Conservation (phyloP, 1,284 basidiomycete genomes). For the Ceratobasidium sp. region DNA sequence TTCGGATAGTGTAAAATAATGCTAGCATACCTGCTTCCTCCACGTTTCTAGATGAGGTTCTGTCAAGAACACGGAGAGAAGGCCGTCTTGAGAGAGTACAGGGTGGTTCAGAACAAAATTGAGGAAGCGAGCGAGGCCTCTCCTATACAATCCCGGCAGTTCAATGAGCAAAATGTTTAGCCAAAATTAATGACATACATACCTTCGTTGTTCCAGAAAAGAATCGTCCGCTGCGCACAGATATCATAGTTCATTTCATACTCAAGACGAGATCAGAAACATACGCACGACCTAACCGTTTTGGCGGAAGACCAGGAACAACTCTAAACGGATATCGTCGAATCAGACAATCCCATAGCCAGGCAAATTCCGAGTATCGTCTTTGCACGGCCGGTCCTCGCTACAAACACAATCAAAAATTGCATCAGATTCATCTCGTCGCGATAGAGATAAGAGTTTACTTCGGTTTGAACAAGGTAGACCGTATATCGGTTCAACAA, state of each 20-base stretch:
- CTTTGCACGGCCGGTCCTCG: conserved; percentile 75
- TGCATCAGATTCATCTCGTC: not conserved
- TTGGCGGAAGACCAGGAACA: conserved; percentile 90
- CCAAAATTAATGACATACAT: conserved; percentile 44
- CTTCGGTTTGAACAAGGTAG: conserved; percentile 85
- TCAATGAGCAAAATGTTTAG: conserved; percentile 5
- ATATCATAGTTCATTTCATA: not conserved
- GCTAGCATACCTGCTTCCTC: conserved; percentile 71
- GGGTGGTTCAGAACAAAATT: conserved; percentile 92
- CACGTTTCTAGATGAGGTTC: conserved; percentile 87
- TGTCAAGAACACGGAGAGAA: conserved; percentile 84
- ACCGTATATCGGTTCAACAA: conserved; percentile 86
- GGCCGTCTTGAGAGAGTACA: conserved; percentile 86
- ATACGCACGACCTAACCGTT: conserved; percentile 85
- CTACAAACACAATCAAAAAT: conserved; percentile 57
- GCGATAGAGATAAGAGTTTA: conserved; percentile 60
- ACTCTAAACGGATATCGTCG: conserved; percentile 91
- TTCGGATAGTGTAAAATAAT: not conserved
- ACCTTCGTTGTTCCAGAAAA: conserved; percentile 91
- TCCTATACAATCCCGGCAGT: conserved; percentile 61
- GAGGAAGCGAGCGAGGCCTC: conserved; percentile 85
- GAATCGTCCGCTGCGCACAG: conserved; percentile 76
- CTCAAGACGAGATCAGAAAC: conserved; percentile 1
- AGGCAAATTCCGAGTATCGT: conserved; percentile 92
- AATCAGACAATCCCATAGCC: conserved; percentile 86